Conservation (phyloP, 2,329 filamentous ascomycete species). For the Pseudogymnoascus sp. region DNA sequence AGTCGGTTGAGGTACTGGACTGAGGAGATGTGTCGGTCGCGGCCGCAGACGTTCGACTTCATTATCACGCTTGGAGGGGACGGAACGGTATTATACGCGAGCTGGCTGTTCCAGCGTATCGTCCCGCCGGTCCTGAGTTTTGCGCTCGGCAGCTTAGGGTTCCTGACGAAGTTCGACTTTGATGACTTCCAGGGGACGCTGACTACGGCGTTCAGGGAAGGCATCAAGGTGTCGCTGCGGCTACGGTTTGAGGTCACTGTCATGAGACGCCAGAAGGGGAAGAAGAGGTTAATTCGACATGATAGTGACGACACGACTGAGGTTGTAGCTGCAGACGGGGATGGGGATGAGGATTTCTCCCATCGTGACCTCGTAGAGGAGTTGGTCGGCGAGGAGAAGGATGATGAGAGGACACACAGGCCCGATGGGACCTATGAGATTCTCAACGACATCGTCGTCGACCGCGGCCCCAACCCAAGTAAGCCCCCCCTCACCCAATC, state of each 20-base stretch:
- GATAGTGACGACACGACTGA: slow-evolving; percentile 17
- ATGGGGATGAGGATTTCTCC: slow-evolving; percentile 29
- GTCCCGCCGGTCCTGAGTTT: slow-evolving; percentile 92
- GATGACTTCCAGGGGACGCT: slow-evolving; percentile 63
- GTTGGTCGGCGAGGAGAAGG: slow-evolving; percentile 75
- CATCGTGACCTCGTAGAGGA: slow-evolving; percentile 76
- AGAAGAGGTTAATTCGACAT: slow-evolving; percentile 24
- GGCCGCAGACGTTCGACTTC: slow-evolving; percentile 88
- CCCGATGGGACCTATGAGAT: slow-evolving; percentile 84
- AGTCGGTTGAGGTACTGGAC: slow-evolving; percentile 74
- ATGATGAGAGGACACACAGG: slow-evolving; percentile 75
- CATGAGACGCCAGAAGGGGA: slow-evolving; percentile 64
- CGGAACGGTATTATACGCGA: slow-evolving; percentile 93
- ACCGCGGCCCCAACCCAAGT: slow-evolving; percentile 89
- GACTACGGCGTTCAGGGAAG: slow-evolving; percentile 64
- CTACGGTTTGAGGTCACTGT: slow-evolving; percentile 88
- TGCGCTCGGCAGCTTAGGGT: slow-evolving; percentile 82
- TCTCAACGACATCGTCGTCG: slow-evolving; percentile 93
- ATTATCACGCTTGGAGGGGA: slow-evolving; percentile 88
- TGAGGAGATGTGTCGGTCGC: slow-evolving; percentile 63
- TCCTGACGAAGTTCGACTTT: slow-evolving; percentile 95
- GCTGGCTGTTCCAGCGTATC: slow-evolving; percentile 92
- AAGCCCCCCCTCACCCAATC: slow-evolving; percentile 34
- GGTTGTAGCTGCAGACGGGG: neutral
- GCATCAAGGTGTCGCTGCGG: slow-evolving; percentile 80